Percentiles rank a stretch among this genome's conserved stretches.
phyloP scores from a whole-genome alignment of 2,329 filamentous ascomycete species.

The Hypoxylon sp. region DNA sequence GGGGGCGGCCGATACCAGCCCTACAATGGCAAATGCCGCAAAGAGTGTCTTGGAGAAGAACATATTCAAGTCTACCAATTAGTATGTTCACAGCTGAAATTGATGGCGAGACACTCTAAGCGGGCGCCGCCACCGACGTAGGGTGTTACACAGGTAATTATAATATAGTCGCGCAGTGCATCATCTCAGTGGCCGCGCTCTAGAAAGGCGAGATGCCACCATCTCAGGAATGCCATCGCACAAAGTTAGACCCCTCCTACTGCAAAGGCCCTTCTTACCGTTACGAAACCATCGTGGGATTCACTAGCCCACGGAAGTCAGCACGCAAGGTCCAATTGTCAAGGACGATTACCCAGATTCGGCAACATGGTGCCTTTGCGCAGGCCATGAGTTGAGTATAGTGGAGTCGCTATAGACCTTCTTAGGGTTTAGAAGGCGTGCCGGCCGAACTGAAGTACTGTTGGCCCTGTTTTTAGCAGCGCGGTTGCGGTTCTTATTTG shows the following conservation, averaged over 20 bases:
- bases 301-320: slow-evolving; percentile 4
- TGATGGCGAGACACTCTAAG: slow-evolving; percentile 8
- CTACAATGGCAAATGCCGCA: slow-evolving; percentile 22
- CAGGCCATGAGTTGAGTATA: slow-evolving; percentile 3
- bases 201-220: slow-evolving; percentile 4
- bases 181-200: not conserved
- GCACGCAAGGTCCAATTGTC: slow-evolving; percentile 38
- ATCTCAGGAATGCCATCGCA: slow-evolving; percentile 12
- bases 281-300: slow-evolving; percentile 18
- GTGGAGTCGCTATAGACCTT: slow-evolving; percentile 8
- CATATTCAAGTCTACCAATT: slow-evolving; percentile 5
- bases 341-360: slow-evolving; percentile 26
- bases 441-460: not conserved
- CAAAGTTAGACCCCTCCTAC: slow-evolving; percentile 1
- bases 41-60: slow-evolving; percentile 22
- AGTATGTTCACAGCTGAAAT: slow-evolving; percentile 9
- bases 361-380: slow-evolving; percentile 19
- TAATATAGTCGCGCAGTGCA: slow-evolving; percentile 7
- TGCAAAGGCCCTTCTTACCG: slow-evolving; percentile 10
- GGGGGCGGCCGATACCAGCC: slow-evolving; percentile 24
- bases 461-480: slow-evolving; percentile 11
- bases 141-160: not conserved
- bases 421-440: not conserved
- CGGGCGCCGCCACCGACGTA: not conserved
- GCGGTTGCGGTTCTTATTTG: slow-evolving; percentile 19